Conservation (phyloP, 257 asterid species). For the Haberlea rhodopensis region DNA sequence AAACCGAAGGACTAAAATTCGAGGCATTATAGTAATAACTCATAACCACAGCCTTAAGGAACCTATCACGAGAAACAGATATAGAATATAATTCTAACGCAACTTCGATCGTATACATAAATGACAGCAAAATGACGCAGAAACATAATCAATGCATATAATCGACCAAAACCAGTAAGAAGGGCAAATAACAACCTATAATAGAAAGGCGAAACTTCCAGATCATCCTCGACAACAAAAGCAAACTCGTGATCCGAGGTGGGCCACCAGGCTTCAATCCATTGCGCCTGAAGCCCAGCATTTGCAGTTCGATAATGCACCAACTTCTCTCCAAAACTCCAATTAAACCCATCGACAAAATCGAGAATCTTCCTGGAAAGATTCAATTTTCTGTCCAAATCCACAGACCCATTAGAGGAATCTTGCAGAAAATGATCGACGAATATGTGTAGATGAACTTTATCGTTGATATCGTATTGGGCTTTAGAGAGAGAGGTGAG, state of each 20-base stretch:
- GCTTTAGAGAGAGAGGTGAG: slow-evolving; percentile 73
- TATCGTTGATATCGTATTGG: slow-evolving; percentile 55
- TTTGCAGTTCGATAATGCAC: slow-evolving; percentile 59
- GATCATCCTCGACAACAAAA: slow-evolving; percentile 96
- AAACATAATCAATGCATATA: background rate
- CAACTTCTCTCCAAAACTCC: slow-evolving; percentile 68
- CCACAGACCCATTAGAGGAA: slow-evolving; percentile 35
- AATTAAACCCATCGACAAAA: slow-evolving; percentile 63
- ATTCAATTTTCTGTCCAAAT: slow-evolving; percentile 50
- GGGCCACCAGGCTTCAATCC: slow-evolving; percentile 82
- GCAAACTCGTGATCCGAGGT: slow-evolving; percentile 64
- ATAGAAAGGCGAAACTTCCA: slow-evolving; percentile 81
- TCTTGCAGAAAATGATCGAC: slow-evolving; percentile 62
- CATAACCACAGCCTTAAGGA: slow-evolving; percentile 60
- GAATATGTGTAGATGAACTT: slow-evolving; percentile 71
- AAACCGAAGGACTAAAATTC: slow-evolving; percentile 62
- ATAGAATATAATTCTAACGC: background rate
- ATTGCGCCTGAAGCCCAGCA: slow-evolving; percentile 68
- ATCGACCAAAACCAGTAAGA: background rate
- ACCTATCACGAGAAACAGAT: slow-evolving; percentile 33
- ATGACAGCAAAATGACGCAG: background rate
- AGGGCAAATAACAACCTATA: slow-evolving; percentile 46
- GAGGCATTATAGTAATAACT: slow-evolving; percentile 59
- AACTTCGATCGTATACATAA: background rate
- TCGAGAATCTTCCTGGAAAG: slow-evolving; percentile 58